phyloP scores from a whole-genome alignment of 176 grass and related monocot species.

The Echinochloa phyllopogon region DNA sequence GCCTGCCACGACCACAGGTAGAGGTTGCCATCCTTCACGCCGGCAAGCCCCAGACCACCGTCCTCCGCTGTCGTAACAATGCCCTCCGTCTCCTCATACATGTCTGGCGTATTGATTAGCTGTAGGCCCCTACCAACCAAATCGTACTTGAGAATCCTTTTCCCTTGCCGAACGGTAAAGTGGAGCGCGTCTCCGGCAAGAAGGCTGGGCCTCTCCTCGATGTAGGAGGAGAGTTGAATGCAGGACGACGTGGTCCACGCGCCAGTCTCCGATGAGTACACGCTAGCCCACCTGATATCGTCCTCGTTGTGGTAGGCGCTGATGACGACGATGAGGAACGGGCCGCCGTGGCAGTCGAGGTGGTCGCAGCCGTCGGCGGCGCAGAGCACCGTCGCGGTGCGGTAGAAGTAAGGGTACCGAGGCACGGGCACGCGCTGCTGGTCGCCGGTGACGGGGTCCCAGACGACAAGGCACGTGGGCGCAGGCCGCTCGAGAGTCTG shows the following conservation, averaged over 20 bases:
- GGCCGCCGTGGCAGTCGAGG: constrained; percentile 23
- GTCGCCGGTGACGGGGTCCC: constrained; percentile 25
- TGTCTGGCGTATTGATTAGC: neutral
- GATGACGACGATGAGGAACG: constrained; percentile 4
- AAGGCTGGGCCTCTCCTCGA: constrained; percentile 16
- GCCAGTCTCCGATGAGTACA: constrained; percentile 16
- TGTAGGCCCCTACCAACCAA: neutral
- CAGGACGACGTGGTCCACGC: neutral
- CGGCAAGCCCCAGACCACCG: neutral
- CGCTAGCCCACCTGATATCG: neutral
- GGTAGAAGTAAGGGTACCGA: too few species aligned
- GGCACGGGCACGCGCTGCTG: neutral
- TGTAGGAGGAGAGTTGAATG: neutral
- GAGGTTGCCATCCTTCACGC: neutral
- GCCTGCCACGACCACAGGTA: constrained; percentile 25
- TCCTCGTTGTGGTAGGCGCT: neutral
- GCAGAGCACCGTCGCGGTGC: constrained; percentile 24
- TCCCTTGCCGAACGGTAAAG: neutral
- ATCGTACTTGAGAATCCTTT: constrained; percentile 13
- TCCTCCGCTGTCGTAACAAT: neutral
- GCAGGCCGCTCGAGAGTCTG: neutral
- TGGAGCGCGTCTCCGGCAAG: neutral
- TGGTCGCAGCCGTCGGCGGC: neutral
- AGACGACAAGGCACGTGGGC: neutral
- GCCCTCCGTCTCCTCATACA: neutral